Percentiles rank a stretch among this genome's conserved stretches.
phyloP scores from a whole-genome alignment of 2,329 filamentous ascomycete species.

The Sporothrix humicola region DNA sequence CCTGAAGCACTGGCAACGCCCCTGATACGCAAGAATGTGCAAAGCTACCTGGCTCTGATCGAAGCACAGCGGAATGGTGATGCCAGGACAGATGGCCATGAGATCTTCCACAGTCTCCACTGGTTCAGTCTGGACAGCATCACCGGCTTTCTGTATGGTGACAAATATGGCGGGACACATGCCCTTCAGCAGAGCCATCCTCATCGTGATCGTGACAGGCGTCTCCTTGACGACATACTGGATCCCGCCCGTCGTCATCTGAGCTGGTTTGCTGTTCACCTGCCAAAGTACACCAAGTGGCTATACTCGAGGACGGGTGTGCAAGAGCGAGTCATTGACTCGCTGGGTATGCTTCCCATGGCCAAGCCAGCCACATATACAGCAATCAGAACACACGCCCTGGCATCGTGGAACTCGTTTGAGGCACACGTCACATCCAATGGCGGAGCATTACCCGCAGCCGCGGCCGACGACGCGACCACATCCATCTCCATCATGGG shows the following conservation, averaged over 20 bases:
- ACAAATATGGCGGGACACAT: constrained; percentile 49
- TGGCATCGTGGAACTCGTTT: constrained; percentile 41
- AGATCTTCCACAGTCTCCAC: constrained; percentile 57
- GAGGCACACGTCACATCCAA: neutral
- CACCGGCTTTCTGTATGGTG: constrained; percentile 58
- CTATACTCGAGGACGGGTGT: constrained; percentile 52
- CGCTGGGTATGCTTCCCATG: constrained; percentile 53
- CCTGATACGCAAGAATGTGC: constrained; percentile 43
- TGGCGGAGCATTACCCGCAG: constrained; percentile 18
- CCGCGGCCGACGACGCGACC: constrained; percentile 39
- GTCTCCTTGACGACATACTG: constrained; percentile 55
- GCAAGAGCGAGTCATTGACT: constrained; percentile 45
- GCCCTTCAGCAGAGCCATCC: constrained; percentile 44
- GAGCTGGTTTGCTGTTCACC: constrained; percentile 57
- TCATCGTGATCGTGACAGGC: constrained; percentile 42
- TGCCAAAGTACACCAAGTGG: constrained; percentile 54
- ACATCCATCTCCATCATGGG: constrained; percentile 44
- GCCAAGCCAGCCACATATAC: constrained; percentile 57
- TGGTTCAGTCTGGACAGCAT: constrained; percentile 61
- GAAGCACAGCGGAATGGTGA: constrained; percentile 34
- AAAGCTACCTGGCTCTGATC: constrained; percentile 31
- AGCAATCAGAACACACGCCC: constrained; percentile 50
- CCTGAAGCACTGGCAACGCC: constrained; percentile 46
- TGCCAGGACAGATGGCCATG: constrained; percentile 41
- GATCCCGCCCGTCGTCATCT: constrained; percentile 53